phyloP scores from a whole-genome alignment of 1,284 basidiomycete species.

The Heliocybe sulcata region DNA sequence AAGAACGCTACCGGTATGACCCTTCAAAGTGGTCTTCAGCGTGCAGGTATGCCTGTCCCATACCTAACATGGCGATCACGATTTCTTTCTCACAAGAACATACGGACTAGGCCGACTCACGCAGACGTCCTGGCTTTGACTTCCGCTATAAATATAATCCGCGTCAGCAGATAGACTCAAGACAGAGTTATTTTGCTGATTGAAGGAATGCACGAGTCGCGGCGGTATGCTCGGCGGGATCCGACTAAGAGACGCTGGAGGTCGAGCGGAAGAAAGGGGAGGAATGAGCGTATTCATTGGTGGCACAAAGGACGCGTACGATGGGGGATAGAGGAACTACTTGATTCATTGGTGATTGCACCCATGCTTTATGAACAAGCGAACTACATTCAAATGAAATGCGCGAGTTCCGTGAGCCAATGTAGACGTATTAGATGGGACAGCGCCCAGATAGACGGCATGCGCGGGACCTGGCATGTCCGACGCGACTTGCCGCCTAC shows the following conservation, averaged over 20 bases:
- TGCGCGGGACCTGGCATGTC: not conserved
- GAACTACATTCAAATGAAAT: not conserved
- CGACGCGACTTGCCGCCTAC: not conserved
- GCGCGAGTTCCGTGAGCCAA: not conserved
- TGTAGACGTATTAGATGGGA: too few relatives aligned
- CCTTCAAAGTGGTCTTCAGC: constrained; percentile 67
- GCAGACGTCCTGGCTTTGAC: constrained; percentile 71
- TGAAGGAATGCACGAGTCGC: constrained; percentile 59
- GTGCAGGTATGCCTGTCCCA: constrained; percentile 74
- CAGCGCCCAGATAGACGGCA: too few relatives aligned
- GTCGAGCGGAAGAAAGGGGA: constrained; percentile 9
- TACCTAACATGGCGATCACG: constrained; percentile 40
- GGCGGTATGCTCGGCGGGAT: constrained; percentile 31
- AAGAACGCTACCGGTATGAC: constrained; percentile 84
- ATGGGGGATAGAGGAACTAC: constrained; percentile 11
- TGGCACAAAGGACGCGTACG: constrained; percentile 14
- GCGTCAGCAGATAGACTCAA: constrained; percentile 72
- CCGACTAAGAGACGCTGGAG: constrained; percentile 52
- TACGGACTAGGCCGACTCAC: constrained; percentile 31
- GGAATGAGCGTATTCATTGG: not conserved
- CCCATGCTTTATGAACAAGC: not conserved
- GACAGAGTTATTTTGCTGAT: constrained; percentile 62
- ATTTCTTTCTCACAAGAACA: not conserved
- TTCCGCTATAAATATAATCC: constrained; percentile 76
- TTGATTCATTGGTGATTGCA: not conserved